Percentiles rank a stretch among this genome's conserved stretches.
Evolutionary conservation across 148 eudicot genomes (phyloP).

Genomic region (Fagopyrum tataricum): DNA sequence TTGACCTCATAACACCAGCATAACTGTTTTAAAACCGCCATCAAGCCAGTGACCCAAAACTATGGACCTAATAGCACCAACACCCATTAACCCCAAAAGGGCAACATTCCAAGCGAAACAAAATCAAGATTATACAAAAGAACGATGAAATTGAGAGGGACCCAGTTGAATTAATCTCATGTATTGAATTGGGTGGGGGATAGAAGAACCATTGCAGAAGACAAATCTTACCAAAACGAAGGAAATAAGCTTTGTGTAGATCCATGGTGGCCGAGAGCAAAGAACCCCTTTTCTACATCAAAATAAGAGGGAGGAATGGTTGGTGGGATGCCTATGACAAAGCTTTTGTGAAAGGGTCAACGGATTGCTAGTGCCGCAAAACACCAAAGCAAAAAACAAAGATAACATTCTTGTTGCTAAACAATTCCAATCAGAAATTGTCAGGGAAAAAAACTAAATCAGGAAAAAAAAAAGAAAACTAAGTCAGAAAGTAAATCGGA

Average conservation of each 20-base stretch:
- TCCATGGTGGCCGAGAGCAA: constrained; percentile 27
- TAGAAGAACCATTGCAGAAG: neutral
- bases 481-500: too few species aligned
- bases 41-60: neutral
- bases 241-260: constrained; percentile 21
- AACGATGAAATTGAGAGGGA: neutral
- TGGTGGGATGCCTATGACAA: neutral
- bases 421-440: too few species aligned
- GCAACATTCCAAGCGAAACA: neutral
- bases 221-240: constrained; percentile 15
- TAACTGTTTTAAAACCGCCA: neutral
- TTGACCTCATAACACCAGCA: constrained; percentile 47
- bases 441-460: too few species aligned
- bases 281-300: neutral
- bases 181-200: neutral
- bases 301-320: constrained; percentile 6
- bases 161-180: neutral
- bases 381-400: too few species aligned
- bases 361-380: neutral
- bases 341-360: constrained; percentile 12
- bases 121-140: neutral
- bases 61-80: neutral
- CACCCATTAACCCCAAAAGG: neutral
- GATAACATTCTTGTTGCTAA: too few species aligned
- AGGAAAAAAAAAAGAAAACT: too few species aligned